Evolutionary conservation across 192 early-diverging fungal species (phyloP).

Genomic region (Funneliformis geosporum): DNA sequence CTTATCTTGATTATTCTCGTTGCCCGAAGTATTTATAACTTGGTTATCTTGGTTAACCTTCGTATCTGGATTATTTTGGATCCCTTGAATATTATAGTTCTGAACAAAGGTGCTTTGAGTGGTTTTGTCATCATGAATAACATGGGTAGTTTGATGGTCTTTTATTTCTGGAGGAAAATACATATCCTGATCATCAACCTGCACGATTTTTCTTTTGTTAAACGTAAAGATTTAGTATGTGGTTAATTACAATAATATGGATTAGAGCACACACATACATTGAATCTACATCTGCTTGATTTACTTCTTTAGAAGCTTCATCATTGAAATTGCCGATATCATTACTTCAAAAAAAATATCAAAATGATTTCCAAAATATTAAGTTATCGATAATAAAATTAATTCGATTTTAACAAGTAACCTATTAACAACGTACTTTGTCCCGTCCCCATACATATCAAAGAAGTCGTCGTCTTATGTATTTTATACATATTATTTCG

Average conservation of each 20-base stretch:
- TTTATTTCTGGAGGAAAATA: not conserved
- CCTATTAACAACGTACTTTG: not conserved
- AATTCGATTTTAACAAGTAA: not conserved
- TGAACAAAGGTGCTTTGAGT: not conserved
- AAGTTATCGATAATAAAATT: not conserved
- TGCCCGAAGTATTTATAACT: not conserved
- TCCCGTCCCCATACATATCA: conserved; percentile 25
- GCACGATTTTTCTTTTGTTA: not conserved
- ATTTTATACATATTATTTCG: not conserved
- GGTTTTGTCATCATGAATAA: not conserved
- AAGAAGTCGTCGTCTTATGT: conserved; percentile 26
- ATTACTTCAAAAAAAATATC: not conserved
- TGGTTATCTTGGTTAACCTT: not conserved
- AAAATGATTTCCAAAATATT: not conserved
- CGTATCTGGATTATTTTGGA: not conserved
- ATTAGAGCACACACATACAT: not conserved
- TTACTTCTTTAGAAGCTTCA: not conserved
- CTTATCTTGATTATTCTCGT: not conserved
- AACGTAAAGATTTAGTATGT: not conserved
- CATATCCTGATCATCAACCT: not conserved
- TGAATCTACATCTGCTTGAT: not conserved
- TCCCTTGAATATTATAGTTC: not conserved
- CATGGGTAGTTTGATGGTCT: not conserved
- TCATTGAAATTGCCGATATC: not conserved
- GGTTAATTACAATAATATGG: not conserved